Evolutionary conservation across 169 alveolate genomes (phyloP), one percentile per base, ranked within the genome.

Genomic region (Plasmodium fragile): DNA sequence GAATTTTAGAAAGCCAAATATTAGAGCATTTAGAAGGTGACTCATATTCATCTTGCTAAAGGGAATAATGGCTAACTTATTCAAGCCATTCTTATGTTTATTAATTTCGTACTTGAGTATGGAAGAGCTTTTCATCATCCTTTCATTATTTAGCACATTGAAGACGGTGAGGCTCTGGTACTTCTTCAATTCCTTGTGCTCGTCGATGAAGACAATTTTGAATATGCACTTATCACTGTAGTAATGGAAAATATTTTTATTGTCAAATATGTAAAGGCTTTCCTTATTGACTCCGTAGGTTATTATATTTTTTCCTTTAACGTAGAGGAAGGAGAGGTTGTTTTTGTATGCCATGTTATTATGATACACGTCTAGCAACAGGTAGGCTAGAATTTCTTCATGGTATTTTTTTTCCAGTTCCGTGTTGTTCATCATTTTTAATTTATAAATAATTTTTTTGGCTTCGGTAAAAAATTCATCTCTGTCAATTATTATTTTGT

Each of bases 1-100:
- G 65, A 89, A 89, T 79, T 89, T 89, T 52, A 89, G 8, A 55
- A 89, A 89, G 0, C 94, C 81, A 89, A 79, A 80, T n/a, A 89
- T 89, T 11, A 89, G 30, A 1, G 91, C 94, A 65, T 80, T 55
- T 6, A 79, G 41, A 41, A 89, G 81, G 25, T 89, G 87, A 41
- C 55, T 89, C 75, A 89, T 89, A 36, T 78, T 77, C 82, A 89
- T 18, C 82, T 79, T 89, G 30, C 94, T 89, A 52, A 89, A 89
- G 8, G 94, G 94, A 34, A 89, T 89, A 28, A 89, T 89, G 3
- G 89, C 81, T 18, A 89, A 39, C n/a, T 89, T 89, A 16, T 80
- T 89, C 8, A 89, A 52, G 0, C 94, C 94, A 78, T 80, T 80
- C 43, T 89, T 89, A 59, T 79, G 90, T 52, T 79, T 77, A 89